Base-by-base conservation (phyloP, 2,329 filamentous ascomycete genomes). In the Penicillium sp. region DNA sequence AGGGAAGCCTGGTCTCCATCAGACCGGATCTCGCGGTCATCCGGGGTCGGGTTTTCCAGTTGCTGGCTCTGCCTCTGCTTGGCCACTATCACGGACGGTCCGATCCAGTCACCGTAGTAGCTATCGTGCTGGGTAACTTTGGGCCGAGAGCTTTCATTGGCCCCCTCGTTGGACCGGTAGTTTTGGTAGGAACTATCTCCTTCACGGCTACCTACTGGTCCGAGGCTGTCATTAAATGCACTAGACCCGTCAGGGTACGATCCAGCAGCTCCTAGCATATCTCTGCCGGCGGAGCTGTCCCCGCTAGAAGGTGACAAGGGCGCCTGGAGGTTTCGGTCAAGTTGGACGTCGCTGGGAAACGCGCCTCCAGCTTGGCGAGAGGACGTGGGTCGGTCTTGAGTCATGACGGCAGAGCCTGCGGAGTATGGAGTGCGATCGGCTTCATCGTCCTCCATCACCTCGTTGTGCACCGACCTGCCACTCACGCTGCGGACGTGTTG, bases 261-360 rank as follows among this genome's bases (percentile, higher is more conserved):
- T 44, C 79, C 82, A 29, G 85, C 82, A 48, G 83, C 83, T 54
- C 83, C 85, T 64, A 84, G 79, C 67, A 85, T 74, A 69, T 86
- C 83, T 70, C 81, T 80, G 69, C 87, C 86, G 62, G 83, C 86
- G 66, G 90, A 92, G 75, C 87, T 91, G 75, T 87, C 86, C 76
- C 86, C 85, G 81, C 90, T 95, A 81, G 89, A 90, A 60, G 89
- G 89, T 71, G 90, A 91, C 72, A 87, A 81, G 72, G 89, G 85
- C 72, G 85, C 87, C 77, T 92, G 88, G 86, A 91, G 87, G 82
- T 89, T 87, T 80, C 90, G 87, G 75, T 92, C 89, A 74, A 96
- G 84, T 79, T 92, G 87, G 68, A 97, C 81, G 81, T 97, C 92
- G 78, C 90, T 95, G 78, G 93, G 93, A 80, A 99, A 99, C 76